These are phyloP conservation scores for Metschnikowia kofuensis DNA, from an alignment of 805 yeast species.

Conservation along the genomic window DNA sequence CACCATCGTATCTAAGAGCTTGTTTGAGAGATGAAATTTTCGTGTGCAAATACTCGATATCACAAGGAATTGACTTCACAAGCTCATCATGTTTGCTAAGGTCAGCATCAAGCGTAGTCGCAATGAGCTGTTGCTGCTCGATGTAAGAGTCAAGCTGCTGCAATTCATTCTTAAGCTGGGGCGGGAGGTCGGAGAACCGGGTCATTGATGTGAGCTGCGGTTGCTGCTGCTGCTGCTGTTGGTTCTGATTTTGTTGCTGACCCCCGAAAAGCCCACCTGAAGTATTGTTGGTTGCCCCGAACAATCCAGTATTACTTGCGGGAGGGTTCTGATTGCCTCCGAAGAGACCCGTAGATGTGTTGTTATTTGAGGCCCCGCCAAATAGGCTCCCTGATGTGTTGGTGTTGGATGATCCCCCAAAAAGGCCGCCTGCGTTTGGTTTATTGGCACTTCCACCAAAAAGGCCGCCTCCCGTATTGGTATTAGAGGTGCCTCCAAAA, in stretches of 20 bases:
- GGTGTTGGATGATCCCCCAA: conserved; percentile 22
- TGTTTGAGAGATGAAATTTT: conserved; percentile 63
- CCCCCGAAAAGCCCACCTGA: conserved; percentile 15
- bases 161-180: conserved; percentile 62
- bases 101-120: conserved; percentile 64
- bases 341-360: no score
- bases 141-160: conserved; percentile 71
- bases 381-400: conserved; percentile 28
- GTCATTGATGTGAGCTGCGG: conserved; percentile 68
- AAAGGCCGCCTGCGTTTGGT: conserved; percentile 14
- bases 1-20: conserved; percentile 51
- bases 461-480: conserved; percentile 14
- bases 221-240: conserved; percentile 42
- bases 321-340: no score
- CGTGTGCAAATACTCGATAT: conserved; percentile 59
- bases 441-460: conserved; percentile 9
- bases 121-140: conserved; percentile 68
- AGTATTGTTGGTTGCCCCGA: conserved; percentile 10
- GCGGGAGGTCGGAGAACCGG: conserved; percentile 70
- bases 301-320: conserved; percentile 5
- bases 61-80: conserved; percentile 70
- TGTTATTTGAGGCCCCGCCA: conserved; percentile 21
- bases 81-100: conserved; percentile 60
- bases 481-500: conserved; percentile 7
- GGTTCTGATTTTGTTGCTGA: conserved; percentile 17